Evolutionary conservation across 2,329 filamentous ascomycete genomes (phyloP).

Genomic region (Dactylellina drechsleri): DNA sequence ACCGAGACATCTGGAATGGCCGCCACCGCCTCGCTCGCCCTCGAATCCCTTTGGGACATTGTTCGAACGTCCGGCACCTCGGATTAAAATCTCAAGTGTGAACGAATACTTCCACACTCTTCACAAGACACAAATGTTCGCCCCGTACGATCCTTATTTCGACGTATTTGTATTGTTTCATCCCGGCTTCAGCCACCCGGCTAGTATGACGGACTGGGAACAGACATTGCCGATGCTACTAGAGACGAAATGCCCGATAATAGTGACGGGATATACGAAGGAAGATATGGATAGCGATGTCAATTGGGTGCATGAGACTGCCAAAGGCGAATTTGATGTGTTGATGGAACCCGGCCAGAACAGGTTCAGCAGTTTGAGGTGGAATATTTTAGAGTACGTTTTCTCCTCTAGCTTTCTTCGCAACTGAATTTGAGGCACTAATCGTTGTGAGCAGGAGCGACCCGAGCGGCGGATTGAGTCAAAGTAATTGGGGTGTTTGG

Average conservation of each 20-base stretch:
- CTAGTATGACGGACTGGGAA: slow-evolving; percentile 91
- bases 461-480: slow-evolving; percentile 75
- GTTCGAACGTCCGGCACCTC: slow-evolving; percentile 84
- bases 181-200: slow-evolving; percentile 92
- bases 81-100: slow-evolving; percentile 96
- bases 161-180: slow-evolving; percentile 98
- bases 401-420: slow-evolving; percentile 61
- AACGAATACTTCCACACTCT: slow-evolving; percentile 98
- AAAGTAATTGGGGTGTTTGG: slow-evolving; percentile 97
- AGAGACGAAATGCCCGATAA: slow-evolving; percentile 93
- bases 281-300: slow-evolving; percentile 94
- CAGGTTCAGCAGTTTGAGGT: slow-evolving; percentile 87
- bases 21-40: slow-evolving; percentile 83
- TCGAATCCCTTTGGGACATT: slow-evolving; percentile 93
- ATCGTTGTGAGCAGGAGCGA: slow-evolving; percentile 28
- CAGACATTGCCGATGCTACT: slow-evolving; percentile 88
- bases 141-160: slow-evolving; percentile 97
- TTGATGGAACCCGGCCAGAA: slow-evolving; percentile 94
- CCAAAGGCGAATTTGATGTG: slow-evolving; percentile 89
- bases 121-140: slow-evolving; percentile 88
- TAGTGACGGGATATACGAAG: slow-evolving; percentile 95
- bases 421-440: neutral
- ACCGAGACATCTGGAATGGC: slow-evolving; percentile 79
- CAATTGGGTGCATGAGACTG: slow-evolving; percentile 86
- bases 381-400: slow-evolving; percentile 93